A percentile compares a stretch with the other conserved stretches of the same genome.
phyloP scores from a whole-genome alignment of 108 stramenopile genomes.

The Cyclostephanos tholiformis region DNA sequence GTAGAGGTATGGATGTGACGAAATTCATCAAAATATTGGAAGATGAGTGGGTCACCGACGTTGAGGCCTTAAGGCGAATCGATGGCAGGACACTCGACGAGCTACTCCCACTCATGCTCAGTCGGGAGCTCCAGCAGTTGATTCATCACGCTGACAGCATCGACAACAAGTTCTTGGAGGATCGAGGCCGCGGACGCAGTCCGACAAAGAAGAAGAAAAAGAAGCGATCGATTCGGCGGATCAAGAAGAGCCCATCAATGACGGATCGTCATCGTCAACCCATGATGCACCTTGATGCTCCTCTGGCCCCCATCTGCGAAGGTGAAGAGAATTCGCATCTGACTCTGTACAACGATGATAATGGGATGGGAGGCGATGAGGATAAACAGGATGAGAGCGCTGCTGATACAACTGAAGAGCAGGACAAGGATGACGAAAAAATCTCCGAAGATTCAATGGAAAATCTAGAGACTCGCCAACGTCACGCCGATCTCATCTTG shows the following conservation, averaged over 20 bases:
- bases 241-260: constrained; percentile 13
- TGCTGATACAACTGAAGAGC: constrained; percentile 5
- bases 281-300: not conserved
- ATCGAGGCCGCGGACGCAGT: constrained; percentile 13
- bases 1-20: constrained; percentile 41
- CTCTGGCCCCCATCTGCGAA: constrained; percentile 30
- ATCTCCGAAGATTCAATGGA: constrained; percentile 13
- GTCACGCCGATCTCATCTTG: constrained; percentile 39
- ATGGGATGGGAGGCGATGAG: constrained; percentile 7
- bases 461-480: constrained; percentile 26
- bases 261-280: not conserved
- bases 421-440: constrained; percentile 19
- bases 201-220: constrained; percentile 25
- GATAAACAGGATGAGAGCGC: constrained; percentile 15
- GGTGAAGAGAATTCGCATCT: constrained; percentile 8
- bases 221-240: constrained; percentile 31
- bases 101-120: constrained; percentile 47
- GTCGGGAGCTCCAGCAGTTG: constrained; percentile 45
- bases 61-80: constrained; percentile 45
- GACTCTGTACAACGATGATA: constrained; percentile 10
- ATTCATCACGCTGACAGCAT: constrained; percentile 39
- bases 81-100: constrained; percentile 42
- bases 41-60: constrained; percentile 58
- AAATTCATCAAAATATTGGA: constrained; percentile 29
- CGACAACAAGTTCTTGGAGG: constrained; percentile 42